phyloP scores from a whole-genome alignment of 805 yeast genomes.

The Jamesozyma gamospora region DNA sequence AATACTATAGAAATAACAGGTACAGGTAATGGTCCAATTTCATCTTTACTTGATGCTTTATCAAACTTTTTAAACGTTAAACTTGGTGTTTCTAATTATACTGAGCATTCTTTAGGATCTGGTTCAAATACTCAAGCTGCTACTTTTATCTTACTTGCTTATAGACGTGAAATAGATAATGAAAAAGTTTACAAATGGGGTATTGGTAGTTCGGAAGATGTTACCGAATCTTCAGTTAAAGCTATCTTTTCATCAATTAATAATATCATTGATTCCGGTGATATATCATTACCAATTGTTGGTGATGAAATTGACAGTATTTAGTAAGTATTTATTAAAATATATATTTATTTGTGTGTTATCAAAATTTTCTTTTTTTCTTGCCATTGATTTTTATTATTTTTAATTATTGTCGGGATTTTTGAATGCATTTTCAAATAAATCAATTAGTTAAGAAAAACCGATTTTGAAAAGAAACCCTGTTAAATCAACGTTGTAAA shows the following conservation, averaged over 20 bases:
- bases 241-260: constrained; percentile 60
- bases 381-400: too few species aligned
- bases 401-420: too few species aligned
- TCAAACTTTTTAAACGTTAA: constrained; percentile 36
- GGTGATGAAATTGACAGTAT: neutral
- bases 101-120: constrained; percentile 70
- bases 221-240: constrained; percentile 64
- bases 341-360: too few species aligned
- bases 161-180: constrained; percentile 9
- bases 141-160: constrained; percentile 39
- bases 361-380: too few species aligned
- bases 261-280: constrained; percentile 25
- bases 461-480: too few species aligned
- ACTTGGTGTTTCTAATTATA: constrained; percentile 57
- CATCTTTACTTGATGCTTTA: constrained; percentile 61
- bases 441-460: too few species aligned
- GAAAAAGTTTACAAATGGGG: constrained; percentile 54
- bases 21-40: constrained; percentile 72
- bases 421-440: too few species aligned
- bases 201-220: constrained; percentile 77
- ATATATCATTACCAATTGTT: constrained; percentile 17
- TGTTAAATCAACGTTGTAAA: too few species aligned
- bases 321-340: too few species aligned
- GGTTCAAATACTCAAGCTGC: constrained; percentile 68
- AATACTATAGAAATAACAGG: constrained; percentile 38